These are phyloP conservation scores for Saturnispora ahearnii DNA, from an alignment of 805 yeast species.

Conservation along the genomic window DNA sequence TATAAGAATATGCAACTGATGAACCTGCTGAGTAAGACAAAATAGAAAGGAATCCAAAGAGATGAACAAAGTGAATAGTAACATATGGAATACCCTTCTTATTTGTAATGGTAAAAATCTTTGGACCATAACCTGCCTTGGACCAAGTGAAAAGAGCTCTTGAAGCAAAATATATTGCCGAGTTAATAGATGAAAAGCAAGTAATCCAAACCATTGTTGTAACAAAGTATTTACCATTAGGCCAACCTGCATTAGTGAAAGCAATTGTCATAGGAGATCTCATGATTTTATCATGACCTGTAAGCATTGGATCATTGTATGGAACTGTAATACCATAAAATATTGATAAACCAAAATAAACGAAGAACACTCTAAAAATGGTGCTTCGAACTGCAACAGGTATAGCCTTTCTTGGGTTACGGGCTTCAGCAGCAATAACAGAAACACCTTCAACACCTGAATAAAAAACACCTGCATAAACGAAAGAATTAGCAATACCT, in stretches of 20 bases:
- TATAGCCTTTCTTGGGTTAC: constrained; percentile 48
- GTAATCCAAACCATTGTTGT: constrained; percentile 57
- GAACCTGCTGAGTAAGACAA: constrained; percentile 53
- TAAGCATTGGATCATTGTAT: constrained; percentile 40
- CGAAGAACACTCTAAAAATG: constrained; percentile 45
- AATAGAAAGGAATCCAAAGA: constrained; percentile 47
- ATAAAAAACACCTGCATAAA: constrained; percentile 20
- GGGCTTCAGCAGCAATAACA: constrained; percentile 52
- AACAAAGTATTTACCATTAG: constrained; percentile 41
- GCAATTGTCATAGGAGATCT: constrained; percentile 43
- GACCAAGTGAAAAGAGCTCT: constrained; percentile 60
- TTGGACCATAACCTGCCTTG: constrained; percentile 39
- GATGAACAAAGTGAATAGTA: constrained; percentile 46
- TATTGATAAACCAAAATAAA: constrained; percentile 45
- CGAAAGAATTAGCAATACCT: constrained; percentile 21
- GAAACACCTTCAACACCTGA: constrained; percentile 27
- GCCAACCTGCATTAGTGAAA: constrained; percentile 43
- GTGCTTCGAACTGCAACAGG: constrained; percentile 53
- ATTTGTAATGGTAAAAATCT: constrained; percentile 40
- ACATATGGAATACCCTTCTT: constrained; percentile 56
- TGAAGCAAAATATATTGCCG: constrained; percentile 61
- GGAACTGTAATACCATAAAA: constrained; percentile 54
- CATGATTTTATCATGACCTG: constrained; percentile 31
- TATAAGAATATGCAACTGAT: constrained; percentile 48
- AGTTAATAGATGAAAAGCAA: constrained; percentile 60